Evolutionary conservation across 371 early-diverging fungal genomes (phyloP), one percentile per base, ranked within the genome.

Genomic region (Choanephora cucurbitarum): DNA sequence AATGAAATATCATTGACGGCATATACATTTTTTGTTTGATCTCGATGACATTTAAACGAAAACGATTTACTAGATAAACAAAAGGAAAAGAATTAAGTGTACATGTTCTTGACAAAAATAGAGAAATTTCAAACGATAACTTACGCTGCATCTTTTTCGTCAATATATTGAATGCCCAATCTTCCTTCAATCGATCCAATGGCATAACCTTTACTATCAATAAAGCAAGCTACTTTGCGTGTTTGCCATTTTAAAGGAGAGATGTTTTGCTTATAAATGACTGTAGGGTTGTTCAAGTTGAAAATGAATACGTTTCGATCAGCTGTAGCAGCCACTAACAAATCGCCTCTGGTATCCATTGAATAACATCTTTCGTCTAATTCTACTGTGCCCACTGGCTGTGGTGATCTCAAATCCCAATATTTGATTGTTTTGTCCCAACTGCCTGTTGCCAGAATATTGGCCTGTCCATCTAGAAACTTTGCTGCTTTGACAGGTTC

Each of bases 371-470:
- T 90, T 66, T 96, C 95, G 2, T 88, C 88, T 21, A 97, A 70
- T 13, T 80, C 81, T 19, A 90, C 80, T 21, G 88, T 85, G 19
- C 82, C 83, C 2, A 89, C 81, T 3, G 94, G 94, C 21, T 72
- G 79, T 28, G 86, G 90, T 31, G 84, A 75, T 53, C 95, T 80
- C 58, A 91, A 58, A 73, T 98, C 96, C 97, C 97, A 98, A 64
- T 95, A 95, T 84, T 81, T 88, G 45, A 94, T 52, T 22, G 89
- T 91, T 67, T 94, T 95, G 72, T 99, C 99, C 97, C 99, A 99
- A 52, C 92, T 84, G 9, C 91, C 98, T 1, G 97, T 96, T 5
- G 92, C 93, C 3, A 95, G 52, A 45, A 91, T 83, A 32, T 81
- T 78, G 14, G 67, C 60, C 17, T 73, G 72, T 21, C 76, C 83